Base-by-base conservation (phyloP, 805 yeast species). In the Candida loeiensis region DNA sequence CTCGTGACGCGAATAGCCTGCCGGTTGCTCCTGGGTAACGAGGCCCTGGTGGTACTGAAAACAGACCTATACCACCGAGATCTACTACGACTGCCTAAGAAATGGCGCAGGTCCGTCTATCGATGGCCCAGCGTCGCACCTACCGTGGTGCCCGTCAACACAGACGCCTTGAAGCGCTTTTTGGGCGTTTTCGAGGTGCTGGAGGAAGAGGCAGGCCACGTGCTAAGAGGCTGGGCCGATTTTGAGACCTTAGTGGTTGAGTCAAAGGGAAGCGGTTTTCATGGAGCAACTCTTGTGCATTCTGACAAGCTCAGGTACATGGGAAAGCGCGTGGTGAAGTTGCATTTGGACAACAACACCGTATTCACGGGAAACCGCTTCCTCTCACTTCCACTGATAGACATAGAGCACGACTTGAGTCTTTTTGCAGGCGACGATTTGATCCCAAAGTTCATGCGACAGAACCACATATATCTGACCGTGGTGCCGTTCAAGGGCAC, bases 401-500 rank as follows among this genome's bases (percentile, higher is more conserved):
- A 66, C 6, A 41, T 69, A 6, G 50, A 53, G 22, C 45, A 48
- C 17, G 54, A 55, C 30, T 45, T 64, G 24, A 42, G 43, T 7
- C 29, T 52, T 29, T 54, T 62, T 22, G 39, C 39, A 6, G 28
- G 43, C 17, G 48, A 54, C 37, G 40, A 41, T 5, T 33, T 63
- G 13, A 49, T 63, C 9, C 49, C 54, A 6, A 50, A 44, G 17
- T 63, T 63, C 44, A 67, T 69, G 73, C 58, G 53, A 32, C 46
- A 45, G 14, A 55, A 59, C 44, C 39, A 46, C 12, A 39, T 69
- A 21, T 52, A 60, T 34, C 50, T 54, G 8, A 35, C 49, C 13
- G 54, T 64, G 27, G 45, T 64, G n/a, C 69, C 69, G 4, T 63
- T 48, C 32, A 46, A 48, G 26, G 71, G 68, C 4, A 56, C 56